Conservation (phyloP, 257 asterid species). For the Osmanthus fragrans region DNA sequence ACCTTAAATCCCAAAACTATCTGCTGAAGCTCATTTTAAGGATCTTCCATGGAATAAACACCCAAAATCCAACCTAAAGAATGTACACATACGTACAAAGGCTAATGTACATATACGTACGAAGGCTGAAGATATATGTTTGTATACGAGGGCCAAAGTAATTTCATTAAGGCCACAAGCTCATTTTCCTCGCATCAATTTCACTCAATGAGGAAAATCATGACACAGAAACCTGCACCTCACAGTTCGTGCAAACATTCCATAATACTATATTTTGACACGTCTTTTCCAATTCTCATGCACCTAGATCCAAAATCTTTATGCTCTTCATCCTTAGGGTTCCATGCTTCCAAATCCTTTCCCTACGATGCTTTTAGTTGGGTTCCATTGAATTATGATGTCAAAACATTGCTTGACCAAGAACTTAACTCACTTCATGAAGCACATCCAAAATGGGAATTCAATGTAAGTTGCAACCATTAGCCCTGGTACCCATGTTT, state of each 20-base stretch:
- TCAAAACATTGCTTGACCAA: neutral
- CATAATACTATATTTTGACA: too few relatives aligned
- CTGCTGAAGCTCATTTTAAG: neutral
- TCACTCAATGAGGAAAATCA: neutral
- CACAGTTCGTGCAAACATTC: too few relatives aligned
- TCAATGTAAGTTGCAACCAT: neutral
- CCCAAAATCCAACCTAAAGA: neutral
- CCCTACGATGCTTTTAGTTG: neutral
- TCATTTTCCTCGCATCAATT: neutral
- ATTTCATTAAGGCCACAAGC: neutral
- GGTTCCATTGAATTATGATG: neutral
- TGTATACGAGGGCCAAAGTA: neutral
- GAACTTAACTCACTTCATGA: neutral
- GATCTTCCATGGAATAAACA: neutral
- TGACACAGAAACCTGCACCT: too few relatives aligned
- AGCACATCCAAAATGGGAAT: neutral
- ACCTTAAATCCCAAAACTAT: neutral
- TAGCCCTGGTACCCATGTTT: neutral
- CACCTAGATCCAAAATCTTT: neutral
- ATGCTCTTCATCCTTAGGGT: neutral
- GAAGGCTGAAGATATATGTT: neutral
- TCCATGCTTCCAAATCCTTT: neutral
- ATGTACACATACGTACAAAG: too few relatives aligned
- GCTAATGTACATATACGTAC: neutral
- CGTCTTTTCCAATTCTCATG: neutral